Conservation (phyloP, 345 rosid species). For the Eutrema japonicum region DNA sequence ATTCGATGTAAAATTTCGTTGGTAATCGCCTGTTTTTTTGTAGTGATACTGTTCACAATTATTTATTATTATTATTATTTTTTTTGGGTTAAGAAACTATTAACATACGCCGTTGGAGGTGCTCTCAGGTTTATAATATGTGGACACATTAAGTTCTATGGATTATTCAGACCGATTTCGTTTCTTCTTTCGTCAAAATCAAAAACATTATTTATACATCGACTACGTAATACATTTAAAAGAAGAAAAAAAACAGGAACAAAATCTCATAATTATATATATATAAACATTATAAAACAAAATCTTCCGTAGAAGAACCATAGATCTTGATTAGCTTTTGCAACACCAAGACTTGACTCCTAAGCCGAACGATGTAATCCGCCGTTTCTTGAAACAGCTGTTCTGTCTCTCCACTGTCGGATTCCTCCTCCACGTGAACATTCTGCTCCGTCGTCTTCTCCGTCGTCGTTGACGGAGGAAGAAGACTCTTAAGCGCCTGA, state of each 20-base stretch:
- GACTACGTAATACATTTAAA: constrained; percentile 20
- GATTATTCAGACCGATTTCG: neutral
- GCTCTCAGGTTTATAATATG: neutral
- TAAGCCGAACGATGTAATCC: constrained; percentile 72
- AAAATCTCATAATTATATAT: constrained; percentile 17
- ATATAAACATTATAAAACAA: constrained; percentile 42
- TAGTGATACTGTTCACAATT: too few relatives aligned
- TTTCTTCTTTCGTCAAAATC: constrained; percentile 21
- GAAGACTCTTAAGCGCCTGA: constrained; percentile 68
- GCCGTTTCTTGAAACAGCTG: constrained; percentile 81
- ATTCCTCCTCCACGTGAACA: constrained; percentile 37
- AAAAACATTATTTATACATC: constrained; percentile 28
- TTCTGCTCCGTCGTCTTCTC: neutral
- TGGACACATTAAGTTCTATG: neutral
- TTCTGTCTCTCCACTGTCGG: constrained; percentile 44
- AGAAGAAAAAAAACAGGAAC: constrained; percentile 1
- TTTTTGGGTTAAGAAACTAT: too few relatives aligned
- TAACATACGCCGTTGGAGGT: too few relatives aligned
- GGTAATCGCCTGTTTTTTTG: too few relatives aligned
- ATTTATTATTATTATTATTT: too few relatives aligned
- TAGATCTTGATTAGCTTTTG: constrained; percentile 69
- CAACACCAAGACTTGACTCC: constrained; percentile 65
- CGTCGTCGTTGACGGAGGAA: constrained; percentile 43
- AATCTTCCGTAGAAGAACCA: constrained; percentile 50
- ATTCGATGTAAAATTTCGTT: too few relatives aligned